These are phyloP conservation scores for Globisporangium heterothallicum DNA, from an alignment of 352 stramenopile genomes.

Conservation along the genomic window DNA sequence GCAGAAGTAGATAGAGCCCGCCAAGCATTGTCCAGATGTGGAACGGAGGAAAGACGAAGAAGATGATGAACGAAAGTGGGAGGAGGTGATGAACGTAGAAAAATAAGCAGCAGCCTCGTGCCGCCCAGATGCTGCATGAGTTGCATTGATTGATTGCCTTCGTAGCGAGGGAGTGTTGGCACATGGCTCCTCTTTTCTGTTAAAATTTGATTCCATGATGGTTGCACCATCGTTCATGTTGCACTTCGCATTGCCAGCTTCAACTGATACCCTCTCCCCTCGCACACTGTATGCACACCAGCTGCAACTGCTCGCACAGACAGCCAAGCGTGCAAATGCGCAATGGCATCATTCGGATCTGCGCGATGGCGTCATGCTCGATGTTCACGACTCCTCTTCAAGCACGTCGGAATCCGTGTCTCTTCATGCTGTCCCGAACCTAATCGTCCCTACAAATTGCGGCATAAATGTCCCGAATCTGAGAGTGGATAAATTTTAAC, in stretches of 20 bases:
- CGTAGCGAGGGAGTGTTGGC: too few relatives aligned
- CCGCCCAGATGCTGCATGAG: too few relatives aligned
- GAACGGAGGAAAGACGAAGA: background rate
- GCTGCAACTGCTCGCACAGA: too few relatives aligned
- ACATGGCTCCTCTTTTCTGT: background rate
- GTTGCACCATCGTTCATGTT: background rate
- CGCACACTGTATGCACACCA: background rate
- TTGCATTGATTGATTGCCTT: too few relatives aligned
- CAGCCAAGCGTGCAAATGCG: too few relatives aligned
- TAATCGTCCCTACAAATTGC: background rate
- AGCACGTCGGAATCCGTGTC: slow-evolving; percentile 12
- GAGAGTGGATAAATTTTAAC: background rate
- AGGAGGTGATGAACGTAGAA: background rate
- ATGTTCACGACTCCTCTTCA: background rate
- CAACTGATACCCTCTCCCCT: too few relatives aligned
- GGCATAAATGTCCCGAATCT: slow-evolving; percentile 4
- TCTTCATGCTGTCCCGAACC: slow-evolving; percentile 7
- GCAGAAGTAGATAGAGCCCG: slow-evolving; percentile 8
- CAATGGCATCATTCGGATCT: background rate
- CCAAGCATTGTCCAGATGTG: too few relatives aligned
- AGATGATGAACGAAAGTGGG: background rate
- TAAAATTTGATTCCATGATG: background rate
- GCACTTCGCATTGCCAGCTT: background rate
- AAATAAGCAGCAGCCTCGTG: background rate
- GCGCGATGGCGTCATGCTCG: slow-evolving; percentile 6